These are phyloP conservation scores for Penicillium frequentans DNA, from an alignment of 2,329 filamentous ascomycete genomes.

Conservation along the genomic window DNA sequence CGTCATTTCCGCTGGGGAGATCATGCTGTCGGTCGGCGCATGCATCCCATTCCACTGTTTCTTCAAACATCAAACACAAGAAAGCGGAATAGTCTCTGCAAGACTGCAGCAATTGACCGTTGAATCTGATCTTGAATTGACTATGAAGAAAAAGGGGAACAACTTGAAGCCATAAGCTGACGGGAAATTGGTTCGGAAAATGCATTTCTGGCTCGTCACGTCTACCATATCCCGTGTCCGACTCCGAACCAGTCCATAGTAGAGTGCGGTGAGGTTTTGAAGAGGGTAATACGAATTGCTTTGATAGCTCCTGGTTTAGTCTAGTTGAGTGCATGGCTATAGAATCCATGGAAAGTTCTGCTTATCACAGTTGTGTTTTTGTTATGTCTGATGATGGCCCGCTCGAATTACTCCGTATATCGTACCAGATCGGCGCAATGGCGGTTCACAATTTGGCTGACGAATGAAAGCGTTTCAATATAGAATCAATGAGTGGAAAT, in stretches of 20 bases:
- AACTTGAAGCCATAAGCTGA: background rate
- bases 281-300: background rate
- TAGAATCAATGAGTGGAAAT: no score
- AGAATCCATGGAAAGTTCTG: fast-evolving
- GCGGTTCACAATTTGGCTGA: no score
- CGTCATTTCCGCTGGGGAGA: background rate
- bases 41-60: background rate
- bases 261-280: background rate
- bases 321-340: no score
- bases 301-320: no score
- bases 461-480: no score
- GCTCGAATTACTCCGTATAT: no score
- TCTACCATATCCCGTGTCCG: slow-evolving; percentile 26
- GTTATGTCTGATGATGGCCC: no score
- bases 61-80: background rate
- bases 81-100: background rate
- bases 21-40: background rate
- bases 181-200: slow-evolving; percentile 4
- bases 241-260: no score
- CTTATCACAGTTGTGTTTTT: no score
- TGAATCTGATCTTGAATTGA: background rate
- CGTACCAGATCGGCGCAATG: no score
- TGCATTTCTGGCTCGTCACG: slow-evolving; percentile 25
- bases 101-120: background rate
- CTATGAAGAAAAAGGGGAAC: background rate